phyloP scores from a whole-genome alignment of 768 basidiomycete genomes.

The Boletus huronensis region DNA sequence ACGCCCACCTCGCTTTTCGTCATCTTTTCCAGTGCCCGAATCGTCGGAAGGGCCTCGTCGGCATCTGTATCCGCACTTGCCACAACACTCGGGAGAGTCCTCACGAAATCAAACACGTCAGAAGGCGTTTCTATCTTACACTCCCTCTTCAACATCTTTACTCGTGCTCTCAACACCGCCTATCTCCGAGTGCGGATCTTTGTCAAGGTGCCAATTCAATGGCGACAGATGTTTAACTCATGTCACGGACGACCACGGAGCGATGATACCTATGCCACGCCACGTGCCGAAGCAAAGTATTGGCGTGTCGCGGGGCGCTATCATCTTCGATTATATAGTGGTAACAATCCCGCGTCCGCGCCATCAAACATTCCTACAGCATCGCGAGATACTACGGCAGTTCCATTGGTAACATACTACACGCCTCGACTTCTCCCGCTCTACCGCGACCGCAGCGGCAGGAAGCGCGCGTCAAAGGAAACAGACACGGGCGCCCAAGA shows the following conservation, averaged over 20 bases:
- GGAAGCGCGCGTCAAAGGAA: background rate
- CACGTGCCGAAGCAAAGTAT: slow-evolving; percentile 28
- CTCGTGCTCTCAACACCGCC: slow-evolving; percentile 12
- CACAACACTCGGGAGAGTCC: slow-evolving; percentile 4
- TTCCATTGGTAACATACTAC: slow-evolving; percentile 34
- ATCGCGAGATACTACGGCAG: background rate
- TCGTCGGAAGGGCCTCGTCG: slow-evolving; percentile 1
- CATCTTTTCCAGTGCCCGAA: slow-evolving; percentile 7
- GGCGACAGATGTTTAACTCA: slow-evolving; percentile 1
- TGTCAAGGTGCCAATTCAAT: slow-evolving; percentile 7
- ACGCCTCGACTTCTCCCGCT: slow-evolving; percentile 38
- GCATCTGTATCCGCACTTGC: slow-evolving; percentile 1
- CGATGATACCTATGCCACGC: slow-evolving; percentile 21
- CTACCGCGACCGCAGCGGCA: slow-evolving; percentile 29
- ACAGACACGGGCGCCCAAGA: slow-evolving; percentile 18
- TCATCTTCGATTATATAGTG: slow-evolving; percentile 26
- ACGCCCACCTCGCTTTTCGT: slow-evolving; percentile 2
- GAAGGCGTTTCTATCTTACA: background rate
- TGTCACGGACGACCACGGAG: background rate
- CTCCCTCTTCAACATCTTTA: slow-evolving; percentile 10
- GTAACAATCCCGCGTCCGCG: slow-evolving; percentile 3
- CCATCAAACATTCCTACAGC: background rate
- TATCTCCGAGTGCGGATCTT: slow-evolving; percentile 15
- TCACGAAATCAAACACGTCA: background rate
- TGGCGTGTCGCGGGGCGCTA: slow-evolving; percentile 30